Percentiles rank a stretch among this genome's conserved stretches.
Conservation (phyloP, 768 basidiomycete genomes). For the Collybia nuda region DNA sequence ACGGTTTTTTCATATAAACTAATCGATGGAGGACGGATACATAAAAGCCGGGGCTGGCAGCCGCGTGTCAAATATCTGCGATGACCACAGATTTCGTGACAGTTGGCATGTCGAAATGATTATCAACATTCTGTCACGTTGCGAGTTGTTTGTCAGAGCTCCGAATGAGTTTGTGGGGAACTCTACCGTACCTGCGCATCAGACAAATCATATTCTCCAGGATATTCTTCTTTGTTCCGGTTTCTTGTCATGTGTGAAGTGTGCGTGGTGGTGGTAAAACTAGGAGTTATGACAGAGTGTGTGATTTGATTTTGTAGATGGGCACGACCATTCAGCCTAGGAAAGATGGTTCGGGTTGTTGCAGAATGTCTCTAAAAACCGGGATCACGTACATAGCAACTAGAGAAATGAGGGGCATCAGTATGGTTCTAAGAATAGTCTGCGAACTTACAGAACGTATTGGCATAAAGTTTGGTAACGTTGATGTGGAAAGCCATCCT, state of each 20-base stretch:
- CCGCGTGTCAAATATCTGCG: conserved; percentile 10
- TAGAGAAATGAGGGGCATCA: conserved; percentile 7
- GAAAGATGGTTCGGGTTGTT: neutral
- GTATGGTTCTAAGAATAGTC: neutral
- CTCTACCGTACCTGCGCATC: conserved; percentile 9
- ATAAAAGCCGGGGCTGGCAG: too few species aligned
- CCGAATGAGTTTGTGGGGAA: neutral
- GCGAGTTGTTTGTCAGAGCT: neutral
- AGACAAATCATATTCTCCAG: conserved; percentile 11
- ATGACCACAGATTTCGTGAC: conserved; percentile 21
- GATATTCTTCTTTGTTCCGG: neutral
- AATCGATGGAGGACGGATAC: too few species aligned
- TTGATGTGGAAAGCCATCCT: conserved; percentile 50
- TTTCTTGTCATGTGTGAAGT: conserved; percentile 2
- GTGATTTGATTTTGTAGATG: conserved; percentile 13
- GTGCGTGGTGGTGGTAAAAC: conserved; percentile 2
- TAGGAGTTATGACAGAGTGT: conserved; percentile 7
- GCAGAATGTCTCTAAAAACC: neutral
- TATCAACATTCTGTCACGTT: neutral
- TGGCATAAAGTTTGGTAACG: conserved; percentile 47
- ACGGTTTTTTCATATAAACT: too few species aligned
- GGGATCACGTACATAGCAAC: conserved; percentile 30
- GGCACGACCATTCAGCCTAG: conserved; percentile 21
- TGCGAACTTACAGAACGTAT: conserved; percentile 47
- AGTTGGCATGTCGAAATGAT: conserved; percentile 16